These are phyloP conservation scores for Aspergillus saccharolyticus DNA, from an alignment of 495 filamentous ascomycete species.

Conservation along the genomic window DNA sequence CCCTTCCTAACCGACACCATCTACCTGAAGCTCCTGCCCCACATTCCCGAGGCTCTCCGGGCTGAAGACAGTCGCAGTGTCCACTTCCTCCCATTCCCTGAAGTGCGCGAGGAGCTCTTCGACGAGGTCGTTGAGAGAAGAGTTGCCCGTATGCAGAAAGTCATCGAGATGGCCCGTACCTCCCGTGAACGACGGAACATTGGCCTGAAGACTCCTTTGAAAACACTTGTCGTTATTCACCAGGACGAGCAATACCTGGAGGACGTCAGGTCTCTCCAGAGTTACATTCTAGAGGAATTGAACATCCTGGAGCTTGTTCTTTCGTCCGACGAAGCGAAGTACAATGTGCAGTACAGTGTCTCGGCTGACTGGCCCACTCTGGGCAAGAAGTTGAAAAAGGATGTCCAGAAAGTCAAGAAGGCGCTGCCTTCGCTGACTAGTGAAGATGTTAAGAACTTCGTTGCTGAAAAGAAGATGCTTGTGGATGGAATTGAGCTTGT, in stretches of 20 bases:
- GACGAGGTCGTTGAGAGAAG: slow-evolving; percentile 79
- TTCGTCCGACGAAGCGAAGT: slow-evolving; percentile 80
- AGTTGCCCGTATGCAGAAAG: slow-evolving; percentile 87
- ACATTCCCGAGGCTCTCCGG: slow-evolving; percentile 61
- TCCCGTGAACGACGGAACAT: slow-evolving; percentile 81
- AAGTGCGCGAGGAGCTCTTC: slow-evolving; percentile 82
- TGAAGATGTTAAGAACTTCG: slow-evolving; percentile 70
- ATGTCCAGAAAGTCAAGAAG: slow-evolving; percentile 83
- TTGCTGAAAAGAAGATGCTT: slow-evolving; percentile 61
- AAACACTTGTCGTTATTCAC: slow-evolving; percentile 86
- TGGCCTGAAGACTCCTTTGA: slow-evolving; percentile 83
- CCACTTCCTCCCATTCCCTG: slow-evolving; percentile 88
- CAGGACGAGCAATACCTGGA: slow-evolving; percentile 75
- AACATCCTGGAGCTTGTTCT: slow-evolving; percentile 84
- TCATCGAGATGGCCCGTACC: slow-evolving; percentile 84
- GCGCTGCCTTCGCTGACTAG: slow-evolving; percentile 75
- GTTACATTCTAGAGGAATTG: slow-evolving; percentile 84
- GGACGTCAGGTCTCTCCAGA: slow-evolving; percentile 77
- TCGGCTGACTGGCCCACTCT: slow-evolving; percentile 88
- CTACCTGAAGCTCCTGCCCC: slow-evolving; percentile 77
- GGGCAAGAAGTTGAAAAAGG: slow-evolving; percentile 96
- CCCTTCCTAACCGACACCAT: slow-evolving; percentile 95
- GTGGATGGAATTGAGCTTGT: slow-evolving; percentile 80
- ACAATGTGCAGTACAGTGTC: slow-evolving; percentile 86
- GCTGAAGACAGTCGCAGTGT: slow-evolving; percentile 74